Base-by-base conservation (phyloP, 1,139 yeast genomes). In the Hyphopichia burtonii region DNA sequence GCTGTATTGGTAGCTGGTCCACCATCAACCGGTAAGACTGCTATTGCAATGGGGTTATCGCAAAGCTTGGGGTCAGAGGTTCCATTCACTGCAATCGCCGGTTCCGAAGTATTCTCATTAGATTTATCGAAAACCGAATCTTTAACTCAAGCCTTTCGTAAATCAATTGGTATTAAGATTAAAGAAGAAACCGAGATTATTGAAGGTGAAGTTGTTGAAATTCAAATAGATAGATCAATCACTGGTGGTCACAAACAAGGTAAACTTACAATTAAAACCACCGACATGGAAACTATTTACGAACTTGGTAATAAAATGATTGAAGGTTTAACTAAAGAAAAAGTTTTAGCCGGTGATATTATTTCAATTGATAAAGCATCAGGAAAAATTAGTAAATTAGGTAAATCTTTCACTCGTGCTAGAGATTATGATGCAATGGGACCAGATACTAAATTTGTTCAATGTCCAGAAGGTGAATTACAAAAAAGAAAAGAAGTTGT, bases 401-500 rank as follows among this genome's bases (percentile, higher is more conserved):
- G 99, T 46, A 83, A 96, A 62, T 90, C 97, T 1, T 93, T 89
- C 65, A 84, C 98, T 10, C 80, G 99, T 54, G 95, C 98, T 4
- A 78, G 99, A 60, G 99, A 94, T 66, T 94, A 93, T 65, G 99
- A 94, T 66, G 99, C 99, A 34, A 93, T 93, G 97, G 98, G 99
- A 6, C 96, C 97, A 37, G 98, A 94, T 56, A 90, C 97, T 34
- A 90, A 89, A 65, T 94, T 93, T 65, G 96, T 94, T 40, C 97
- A 93, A 65, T 89, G 97, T 63, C 99, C 99, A 28, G 98, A 93
- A 65, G 99, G 99, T 39, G 99, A 94, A 72, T 76, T 94, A 59
- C 99, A 94, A 68, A 87, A 88, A 59, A 82, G 98, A 56, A 89
- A 88, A 59, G 96, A 91, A 59, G 96, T 90, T 14, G 96, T 90